Conservation (phyloP, 2,329 filamentous ascomycete species). For the Fusarium dlaminii region DNA sequence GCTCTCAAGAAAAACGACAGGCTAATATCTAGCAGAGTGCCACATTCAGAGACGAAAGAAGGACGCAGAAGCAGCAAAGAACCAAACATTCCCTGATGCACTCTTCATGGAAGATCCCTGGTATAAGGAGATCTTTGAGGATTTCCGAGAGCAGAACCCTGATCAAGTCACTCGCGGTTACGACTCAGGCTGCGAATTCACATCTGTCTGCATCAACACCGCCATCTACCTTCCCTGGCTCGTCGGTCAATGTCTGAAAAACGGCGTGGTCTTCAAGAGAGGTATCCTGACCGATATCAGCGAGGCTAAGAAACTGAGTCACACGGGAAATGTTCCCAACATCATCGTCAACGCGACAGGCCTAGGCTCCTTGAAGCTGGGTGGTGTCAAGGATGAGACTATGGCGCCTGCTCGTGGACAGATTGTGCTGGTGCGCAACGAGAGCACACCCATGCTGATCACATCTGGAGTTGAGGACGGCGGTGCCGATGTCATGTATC, state of each 20-base stretch:
- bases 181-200: conserved; percentile 79
- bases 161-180: conserved; percentile 70
- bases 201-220: conserved; percentile 90
- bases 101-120: conserved; percentile 74
- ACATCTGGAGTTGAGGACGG: conserved; percentile 79
- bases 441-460: conserved; percentile 74
- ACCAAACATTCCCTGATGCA: conserved; percentile 63
- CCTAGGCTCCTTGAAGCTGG: conserved; percentile 76
- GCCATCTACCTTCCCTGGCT: conserved; percentile 89
- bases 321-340: conserved; percentile 67
- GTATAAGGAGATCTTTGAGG: conserved; percentile 76
- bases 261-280: conserved; percentile 75
- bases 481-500: conserved; percentile 76
- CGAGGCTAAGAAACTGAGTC: conserved; percentile 66
- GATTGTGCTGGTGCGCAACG: conserved; percentile 84
- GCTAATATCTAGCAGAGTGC: conserved; percentile 51
- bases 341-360: conserved; percentile 89
- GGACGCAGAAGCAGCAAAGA: conserved; percentile 57
- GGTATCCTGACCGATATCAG: conserved; percentile 73
- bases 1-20: not conserved
- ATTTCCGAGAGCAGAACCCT: conserved; percentile 71
- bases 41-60: conserved; percentile 66
- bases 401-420: conserved; percentile 85
- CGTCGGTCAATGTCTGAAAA: conserved; percentile 78
- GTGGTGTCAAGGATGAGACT: conserved; percentile 79